Percentiles rank a stretch among this genome's conserved stretches.
Conservation (phyloP, 257 asterid genomes). For the Catharanthus roseus region DNA sequence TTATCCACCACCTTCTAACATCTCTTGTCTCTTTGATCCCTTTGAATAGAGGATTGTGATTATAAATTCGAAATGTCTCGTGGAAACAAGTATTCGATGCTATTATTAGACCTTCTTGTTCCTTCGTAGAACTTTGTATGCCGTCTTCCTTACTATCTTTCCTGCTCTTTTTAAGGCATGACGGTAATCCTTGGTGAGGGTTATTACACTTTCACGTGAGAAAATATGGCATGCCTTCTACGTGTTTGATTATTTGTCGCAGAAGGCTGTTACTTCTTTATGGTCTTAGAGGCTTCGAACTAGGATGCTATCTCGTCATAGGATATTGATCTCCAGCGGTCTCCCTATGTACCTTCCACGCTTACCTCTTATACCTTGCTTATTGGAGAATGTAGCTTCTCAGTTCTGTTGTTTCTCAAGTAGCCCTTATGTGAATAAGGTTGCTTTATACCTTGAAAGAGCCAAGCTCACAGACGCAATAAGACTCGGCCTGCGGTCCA, state of each 20-base stretch:
- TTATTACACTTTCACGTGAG: not conserved
- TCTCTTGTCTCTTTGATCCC: not conserved
- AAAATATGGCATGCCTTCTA: not conserved
- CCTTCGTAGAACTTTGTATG: not conserved
- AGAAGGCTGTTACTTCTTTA: not conserved
- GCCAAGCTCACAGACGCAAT: conserved; percentile 80
- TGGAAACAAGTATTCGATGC: not conserved
- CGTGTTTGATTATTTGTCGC: conserved; percentile 17
- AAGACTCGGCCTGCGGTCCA: conserved; percentile 69
- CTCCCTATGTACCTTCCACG: conserved; percentile 5
- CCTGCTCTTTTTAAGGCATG: not conserved
- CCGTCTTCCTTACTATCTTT: not conserved
- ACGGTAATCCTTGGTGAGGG: not conserved
- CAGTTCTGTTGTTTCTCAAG: conserved; percentile 41
- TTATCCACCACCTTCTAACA: too few species aligned
- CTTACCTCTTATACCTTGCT: conserved; percentile 4
- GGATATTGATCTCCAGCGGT: too few species aligned
- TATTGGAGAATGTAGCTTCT: conserved; percentile 23
- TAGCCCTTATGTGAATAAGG: conserved; percentile 47
- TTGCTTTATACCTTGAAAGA: conserved; percentile 63
- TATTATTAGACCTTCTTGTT: not conserved
- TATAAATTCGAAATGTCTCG: too few species aligned
- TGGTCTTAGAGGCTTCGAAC: not conserved
- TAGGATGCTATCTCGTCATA: not conserved
- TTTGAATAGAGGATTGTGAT: too few species aligned